Percentiles rank a stretch among this genome's conserved stretches.
phyloP scores from a whole-genome alignment of 2,329 filamentous ascomycete species.

The Colletotrichum gloeosporioides region DNA sequence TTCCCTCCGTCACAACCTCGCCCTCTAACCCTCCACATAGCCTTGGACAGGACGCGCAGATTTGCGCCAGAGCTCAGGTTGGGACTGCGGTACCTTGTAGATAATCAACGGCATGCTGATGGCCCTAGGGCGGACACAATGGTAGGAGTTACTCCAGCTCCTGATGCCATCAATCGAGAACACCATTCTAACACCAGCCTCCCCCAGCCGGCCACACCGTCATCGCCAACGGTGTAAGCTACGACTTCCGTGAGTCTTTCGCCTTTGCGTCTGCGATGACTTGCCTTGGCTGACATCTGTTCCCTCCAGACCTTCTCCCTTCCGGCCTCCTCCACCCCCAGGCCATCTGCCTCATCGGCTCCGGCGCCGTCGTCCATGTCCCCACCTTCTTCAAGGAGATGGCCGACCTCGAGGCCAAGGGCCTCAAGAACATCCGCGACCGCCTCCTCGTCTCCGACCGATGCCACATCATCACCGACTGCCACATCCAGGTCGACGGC shows the following conservation, averaged over 20 bases:
- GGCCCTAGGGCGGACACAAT: conserved; percentile 34
- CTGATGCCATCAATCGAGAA: conserved; percentile 8
- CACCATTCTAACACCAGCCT: conserved; percentile 16
- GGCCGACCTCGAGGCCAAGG: conserved; percentile 41
- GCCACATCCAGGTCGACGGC: conserved; percentile 72
- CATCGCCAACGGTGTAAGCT: conserved; percentile 23
- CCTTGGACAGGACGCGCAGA: conserved; percentile 26
- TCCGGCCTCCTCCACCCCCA: conserved; percentile 75
- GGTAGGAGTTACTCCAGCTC: conserved; percentile 28
- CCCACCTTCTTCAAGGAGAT: conserved; percentile 49
- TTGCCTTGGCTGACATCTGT: conserved; percentile 24
- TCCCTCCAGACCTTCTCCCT: conserved; percentile 61
- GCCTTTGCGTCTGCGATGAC: background rate
- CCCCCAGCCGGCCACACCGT: conserved; percentile 22
- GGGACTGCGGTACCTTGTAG: conserved; percentile 12
- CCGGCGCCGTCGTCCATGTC: conserved; percentile 71
- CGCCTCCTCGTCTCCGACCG: conserved; percentile 69
- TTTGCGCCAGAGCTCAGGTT: conserved; percentile 23
- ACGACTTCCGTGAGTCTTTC: conserved; percentile 22
- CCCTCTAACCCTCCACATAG: conserved; percentile 22
- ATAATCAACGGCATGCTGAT: conserved; percentile 21
- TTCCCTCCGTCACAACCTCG: conserved; percentile 17
- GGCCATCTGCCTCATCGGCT: conserved; percentile 77
- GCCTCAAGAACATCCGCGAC: conserved; percentile 41
- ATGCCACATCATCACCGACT: conserved; percentile 67